These are phyloP conservation scores for Malus asiatica DNA, from an alignment of 306 rosid species.

Conservation along the genomic window DNA sequence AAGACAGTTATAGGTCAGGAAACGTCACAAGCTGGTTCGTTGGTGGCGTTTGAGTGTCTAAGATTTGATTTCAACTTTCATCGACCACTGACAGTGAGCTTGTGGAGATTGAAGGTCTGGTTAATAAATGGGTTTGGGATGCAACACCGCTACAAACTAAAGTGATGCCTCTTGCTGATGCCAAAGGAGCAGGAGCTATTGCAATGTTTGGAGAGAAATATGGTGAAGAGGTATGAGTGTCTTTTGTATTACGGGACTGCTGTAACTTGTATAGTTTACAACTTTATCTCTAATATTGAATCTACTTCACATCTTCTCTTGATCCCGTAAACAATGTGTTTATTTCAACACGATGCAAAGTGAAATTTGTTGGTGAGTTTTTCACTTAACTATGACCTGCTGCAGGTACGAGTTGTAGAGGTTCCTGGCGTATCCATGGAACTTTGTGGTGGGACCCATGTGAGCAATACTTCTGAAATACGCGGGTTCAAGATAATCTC, in stretches of 20 bases:
- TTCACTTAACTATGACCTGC: constrained; percentile 20
- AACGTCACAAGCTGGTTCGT: constrained; percentile 96
- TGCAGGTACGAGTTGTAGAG: constrained; percentile 93
- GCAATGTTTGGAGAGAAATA: constrained; percentile 98
- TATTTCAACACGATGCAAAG: neutral
- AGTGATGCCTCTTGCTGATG: constrained; percentile 81
- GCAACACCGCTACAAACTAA: constrained; percentile 69
- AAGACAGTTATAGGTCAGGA: constrained; percentile 74
- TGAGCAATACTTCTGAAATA: constrained; percentile 78
- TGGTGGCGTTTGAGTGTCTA: constrained; percentile 89
- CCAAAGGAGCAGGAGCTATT: constrained; percentile 85
- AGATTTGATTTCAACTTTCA: constrained; percentile 96
- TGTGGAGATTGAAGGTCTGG: constrained; percentile 56
- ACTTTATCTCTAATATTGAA: constrained; percentile 5
- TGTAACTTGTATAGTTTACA: neutral
- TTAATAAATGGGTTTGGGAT: constrained; percentile 77
- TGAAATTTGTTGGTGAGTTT: neutral
- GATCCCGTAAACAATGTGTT: neutral
- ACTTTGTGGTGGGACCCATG: constrained; percentile 98
- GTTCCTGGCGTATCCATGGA: constrained; percentile 96
- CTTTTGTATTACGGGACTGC: neutral
- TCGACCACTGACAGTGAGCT: constrained; percentile 70
- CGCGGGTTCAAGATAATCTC: constrained; percentile 88
- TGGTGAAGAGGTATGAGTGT: constrained; percentile 71
- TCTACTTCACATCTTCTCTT: constrained; percentile 13